These are phyloP conservation scores for Eucommia ulmoides DNA, from an alignment of 257 asterid species.

Conservation along the genomic window DNA sequence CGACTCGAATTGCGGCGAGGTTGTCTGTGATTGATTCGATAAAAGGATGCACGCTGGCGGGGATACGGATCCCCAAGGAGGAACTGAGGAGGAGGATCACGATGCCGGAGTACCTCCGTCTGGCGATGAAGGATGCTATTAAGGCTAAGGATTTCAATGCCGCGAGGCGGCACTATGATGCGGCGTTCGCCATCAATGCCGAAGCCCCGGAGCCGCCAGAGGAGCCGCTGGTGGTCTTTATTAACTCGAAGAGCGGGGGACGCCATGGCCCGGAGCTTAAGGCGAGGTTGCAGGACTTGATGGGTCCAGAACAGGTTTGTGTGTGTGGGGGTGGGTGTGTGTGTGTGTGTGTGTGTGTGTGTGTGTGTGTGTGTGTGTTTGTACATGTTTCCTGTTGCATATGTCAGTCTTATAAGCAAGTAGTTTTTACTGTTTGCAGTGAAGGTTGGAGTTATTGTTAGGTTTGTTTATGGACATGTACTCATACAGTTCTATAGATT, in stretches of 20 bases:
- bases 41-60: conserved; percentile 57
- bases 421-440: too few species aligned
- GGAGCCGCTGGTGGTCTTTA: conserved; percentile 68
- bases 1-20: too few species aligned
- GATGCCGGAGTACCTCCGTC: conserved; percentile 62
- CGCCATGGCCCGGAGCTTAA: conserved; percentile 88
- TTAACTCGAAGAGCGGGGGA: conserved; percentile 86
- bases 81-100: conserved; percentile 54
- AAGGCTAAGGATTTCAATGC: conserved; percentile 36
- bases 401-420: too few species aligned
- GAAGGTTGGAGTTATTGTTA: too few species aligned
- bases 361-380: background rate
- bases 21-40: conserved; percentile 59
- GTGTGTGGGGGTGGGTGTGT: background rate
- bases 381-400: too few species aligned
- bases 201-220: conserved; percentile 33
- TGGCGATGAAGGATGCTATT: conserved; percentile 71
- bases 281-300: conserved; percentile 67
- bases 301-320: conserved; percentile 90
- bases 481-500: too few species aligned
- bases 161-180: conserved; percentile 25
- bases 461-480: too few species aligned
- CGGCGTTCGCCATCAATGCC: conserved; percentile 25
- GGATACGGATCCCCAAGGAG: conserved; percentile 50
- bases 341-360: background rate